These are phyloP conservation scores for Dichotomocladium elegans DNA, from an alignment of 371 early-diverging fungal genomes.

Conservation along the genomic window DNA sequence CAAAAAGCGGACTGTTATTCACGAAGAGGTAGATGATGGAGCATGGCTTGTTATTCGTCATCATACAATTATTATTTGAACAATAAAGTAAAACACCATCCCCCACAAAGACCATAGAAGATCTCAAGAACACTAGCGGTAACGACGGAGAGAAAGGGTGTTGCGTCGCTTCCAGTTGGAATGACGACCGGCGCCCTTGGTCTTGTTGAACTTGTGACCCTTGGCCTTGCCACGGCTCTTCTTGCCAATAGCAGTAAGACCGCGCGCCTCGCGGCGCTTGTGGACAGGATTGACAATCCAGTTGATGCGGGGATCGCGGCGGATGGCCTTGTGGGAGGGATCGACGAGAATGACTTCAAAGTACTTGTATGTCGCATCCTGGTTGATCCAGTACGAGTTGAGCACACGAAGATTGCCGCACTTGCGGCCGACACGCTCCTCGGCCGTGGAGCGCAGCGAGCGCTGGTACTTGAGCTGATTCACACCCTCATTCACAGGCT, in stretches of 20 bases:
- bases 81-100: not conserved
- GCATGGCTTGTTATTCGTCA: too few species aligned
- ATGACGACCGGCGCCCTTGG: constrained; percentile 94
- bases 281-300: constrained; percentile 98
- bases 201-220: constrained; percentile 98
- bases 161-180: constrained; percentile 72
- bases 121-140: constrained; percentile 57
- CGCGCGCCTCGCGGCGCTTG: constrained; percentile 98
- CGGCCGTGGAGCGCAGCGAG: constrained; percentile 90
- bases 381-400: constrained; percentile 99
- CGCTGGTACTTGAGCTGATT: constrained; percentile 96
- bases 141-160: constrained; percentile 79
- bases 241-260: constrained; percentile 96
- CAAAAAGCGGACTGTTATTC: too few species aligned
- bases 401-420: constrained; percentile 95
- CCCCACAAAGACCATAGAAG: not conserved
- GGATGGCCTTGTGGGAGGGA: constrained; percentile 95
- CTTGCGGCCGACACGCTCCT: constrained; percentile 95
- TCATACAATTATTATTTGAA: too few species aligned
- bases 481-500: constrained; percentile 97
- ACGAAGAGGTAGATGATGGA: too few species aligned
- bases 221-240: constrained; percentile 98
- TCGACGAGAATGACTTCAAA: constrained; percentile 99
- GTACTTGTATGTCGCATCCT: constrained; percentile 98
- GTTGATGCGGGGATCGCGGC: constrained; percentile 88